Evolutionary conservation across 805 yeast genomes (phyloP), one percentile per base, ranked within the genome.

Genomic region (Pichia eremophila): DNA sequence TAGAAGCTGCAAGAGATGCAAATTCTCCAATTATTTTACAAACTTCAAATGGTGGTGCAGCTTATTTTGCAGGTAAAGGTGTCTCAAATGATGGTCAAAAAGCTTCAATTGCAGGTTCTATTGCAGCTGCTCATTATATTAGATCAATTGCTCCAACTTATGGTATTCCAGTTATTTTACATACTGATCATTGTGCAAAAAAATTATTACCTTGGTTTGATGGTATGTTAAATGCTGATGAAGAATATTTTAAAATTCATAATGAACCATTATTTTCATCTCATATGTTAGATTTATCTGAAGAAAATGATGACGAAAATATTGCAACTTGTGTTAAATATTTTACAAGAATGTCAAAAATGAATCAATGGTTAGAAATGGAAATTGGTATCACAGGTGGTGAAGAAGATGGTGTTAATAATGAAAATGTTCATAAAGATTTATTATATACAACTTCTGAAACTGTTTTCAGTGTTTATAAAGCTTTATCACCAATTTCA

Each of bases 351-450:
- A 88, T 87, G 82, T 74, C 95, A 70, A 88, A 85, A 75, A 77
- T 91, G 81, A 77, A 80, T 75, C 98, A 91, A 78, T 93, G 93
- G 93, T 81, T 93, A 69, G 99, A 93, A 81, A 93, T 93, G 99
- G 99, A 93, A 79, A 93, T 93, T 69, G 99, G 99, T 82, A 93
- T 93, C 82, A 93, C 99, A 70, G 99, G 99, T 76, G 99, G 99
- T 83, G 99, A 93, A 79, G 99, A 93, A 77, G 99, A 93, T 69
- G 99, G 99, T 83, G 99, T 93, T 65, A 93, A 93, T 84, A 93
- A 93, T 81, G 95, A 91, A 73, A 78, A 81, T 70, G 96, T 87
- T 58, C 79, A 80, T 67, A 84, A 85, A 74, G 89, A 85, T 55
- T 69, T 85, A 56, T 77, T 93, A 63, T 93, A 91, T 85, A 93